phyloP scores from a whole-genome alignment of 495 filamentous ascomycete species.

The Neurospora sublineolata region DNA sequence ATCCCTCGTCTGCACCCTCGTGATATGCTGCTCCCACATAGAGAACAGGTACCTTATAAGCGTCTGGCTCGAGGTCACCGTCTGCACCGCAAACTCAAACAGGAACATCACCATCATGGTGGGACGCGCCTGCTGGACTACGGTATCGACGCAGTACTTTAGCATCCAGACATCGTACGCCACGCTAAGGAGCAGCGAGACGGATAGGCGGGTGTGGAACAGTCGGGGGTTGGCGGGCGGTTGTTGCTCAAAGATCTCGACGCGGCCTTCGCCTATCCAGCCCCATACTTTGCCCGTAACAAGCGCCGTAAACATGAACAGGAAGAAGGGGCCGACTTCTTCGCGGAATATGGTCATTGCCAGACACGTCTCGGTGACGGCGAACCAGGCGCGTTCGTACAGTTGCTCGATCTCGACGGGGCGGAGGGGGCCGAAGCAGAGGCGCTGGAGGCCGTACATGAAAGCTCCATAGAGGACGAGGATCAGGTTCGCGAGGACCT shows the following conservation, averaged over 20 bases:
- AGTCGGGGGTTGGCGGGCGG: constrained; percentile 78
- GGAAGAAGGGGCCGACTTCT: constrained; percentile 83
- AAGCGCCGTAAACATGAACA: constrained; percentile 91
- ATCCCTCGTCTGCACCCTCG: constrained; percentile 54
- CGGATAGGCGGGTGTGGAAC: constrained; percentile 74
- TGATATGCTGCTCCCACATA: constrained; percentile 65
- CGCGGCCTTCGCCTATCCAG: constrained; percentile 91
- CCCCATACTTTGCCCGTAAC: constrained; percentile 92
- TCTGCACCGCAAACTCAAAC: constrained; percentile 87
- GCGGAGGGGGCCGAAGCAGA: constrained; percentile 84
- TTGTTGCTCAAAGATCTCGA: constrained; percentile 91
- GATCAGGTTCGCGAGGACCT: constrained; percentile 84
- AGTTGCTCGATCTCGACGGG: constrained; percentile 92
- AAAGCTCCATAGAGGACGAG: constrained; percentile 64
- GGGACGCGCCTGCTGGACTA: constrained; percentile 73
- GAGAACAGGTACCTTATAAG: constrained; percentile 65
- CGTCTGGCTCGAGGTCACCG: constrained; percentile 70
- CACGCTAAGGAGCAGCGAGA: constrained; percentile 67
- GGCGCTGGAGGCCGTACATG: constrained; percentile 75
- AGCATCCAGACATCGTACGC: constrained; percentile 68
- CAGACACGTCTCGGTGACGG: constrained; percentile 88
- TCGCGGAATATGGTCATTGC: constrained; percentile 99
- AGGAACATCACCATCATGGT: constrained; percentile 99
- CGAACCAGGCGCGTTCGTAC: constrained; percentile 95
- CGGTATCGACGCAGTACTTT: constrained; percentile 65